Evolutionary conservation across 352 stramenopile genomes (phyloP), one percentile per base, ranked within the genome.

Genomic region (Lagenidium sp.): DNA sequence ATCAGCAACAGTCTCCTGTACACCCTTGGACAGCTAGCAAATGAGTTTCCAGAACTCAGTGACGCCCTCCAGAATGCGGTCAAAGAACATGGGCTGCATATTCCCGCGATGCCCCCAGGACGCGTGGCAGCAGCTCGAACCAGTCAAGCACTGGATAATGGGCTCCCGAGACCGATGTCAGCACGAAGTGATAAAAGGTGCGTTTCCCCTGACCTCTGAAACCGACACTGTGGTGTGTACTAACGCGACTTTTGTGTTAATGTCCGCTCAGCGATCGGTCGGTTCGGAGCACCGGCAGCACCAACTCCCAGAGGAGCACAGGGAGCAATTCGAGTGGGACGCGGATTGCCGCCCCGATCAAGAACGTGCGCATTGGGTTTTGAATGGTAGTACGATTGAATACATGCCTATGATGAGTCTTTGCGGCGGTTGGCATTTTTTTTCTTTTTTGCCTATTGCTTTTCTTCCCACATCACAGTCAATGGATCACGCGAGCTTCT

Each of bases 11-110:
- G 65, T 50, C 71, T 98, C 36, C 65, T 97, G 6, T 94, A 95
- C 66, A 95, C 90, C 23, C 61, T 98, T 5, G 76, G 86, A 6
- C 88, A 98, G 51, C 78, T 98, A 26, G 79, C 80, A 16, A 82
- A 94, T 41, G 88, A 97, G 65, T 98, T 97, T 53, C 85, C 90
- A 4, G 90, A 98, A 63, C 86, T 98, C 42, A 74, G 78, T 38
- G 86, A 97, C 40, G 36, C 63, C 15, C 56, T 98, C 19, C 65
- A 74, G 6, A 56, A 54, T 16, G 67, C 72, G 7, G 71, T 97
- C 31, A 65, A 80, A 23, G 78, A 77, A 6, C 68, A 68, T 19
- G 81, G 85, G 13, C 68, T 97, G 41, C 66, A 76, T 46, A 80
- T 96, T 46, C 84, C 84, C 4, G 43, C 64, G 3, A 74, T 82